Base-by-base conservation (phyloP, 768 basidiomycete genomes). In the Naganishia vishniacii region DNA sequence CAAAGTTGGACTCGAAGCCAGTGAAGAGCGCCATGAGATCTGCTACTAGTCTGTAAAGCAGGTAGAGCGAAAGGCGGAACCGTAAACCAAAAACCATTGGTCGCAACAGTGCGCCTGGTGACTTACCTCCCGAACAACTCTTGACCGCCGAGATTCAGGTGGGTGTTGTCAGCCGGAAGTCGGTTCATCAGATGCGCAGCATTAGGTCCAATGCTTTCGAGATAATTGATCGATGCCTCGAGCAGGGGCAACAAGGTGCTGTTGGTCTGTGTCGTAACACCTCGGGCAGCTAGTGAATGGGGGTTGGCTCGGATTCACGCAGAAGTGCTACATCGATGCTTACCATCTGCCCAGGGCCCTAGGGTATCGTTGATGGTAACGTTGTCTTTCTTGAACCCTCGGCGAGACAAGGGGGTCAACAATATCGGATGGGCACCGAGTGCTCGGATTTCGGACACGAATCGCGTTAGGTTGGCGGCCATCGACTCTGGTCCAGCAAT, bases 401-500 rank as follows among this genome's bases (percentile, higher is more conserved):
- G 3, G 28, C 64, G 31, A 23, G 51, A 45, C n/a, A 65, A 49
- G 25, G 64, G 47, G 26, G 64, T 65, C 6, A 65, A 18, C 6
- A 65, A 26, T 28, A 65, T 59, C 4, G 64, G 64, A 37, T 59
- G 42, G 37, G 16, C 64, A 34, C 48, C 47, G 44, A 59, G 9
- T 3, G 20, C 20, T n/a, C 56, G 46, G 31, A 65, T 48, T 2
- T 65, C 56, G 15, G n/a, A 25, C 1, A 65, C 64, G 58, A 65
- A 65, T 28, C 31, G 37, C 3, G 64, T 65, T 46, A 65, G n/a
- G 32, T 65, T 65, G 26, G 53, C 53, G 3, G 47, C 64, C 56
- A 59, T 65, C 23, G 64, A 65, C 31, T 48, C 53, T 5, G 64
- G 64, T 29, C 53, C 53, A 4, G 51, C 64, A 28, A 65, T 58